Percentiles rank a stretch among this genome's conserved stretches.
phyloP scores from a whole-genome alignment of 176 grass and related monocot species.

The Canna indica region DNA sequence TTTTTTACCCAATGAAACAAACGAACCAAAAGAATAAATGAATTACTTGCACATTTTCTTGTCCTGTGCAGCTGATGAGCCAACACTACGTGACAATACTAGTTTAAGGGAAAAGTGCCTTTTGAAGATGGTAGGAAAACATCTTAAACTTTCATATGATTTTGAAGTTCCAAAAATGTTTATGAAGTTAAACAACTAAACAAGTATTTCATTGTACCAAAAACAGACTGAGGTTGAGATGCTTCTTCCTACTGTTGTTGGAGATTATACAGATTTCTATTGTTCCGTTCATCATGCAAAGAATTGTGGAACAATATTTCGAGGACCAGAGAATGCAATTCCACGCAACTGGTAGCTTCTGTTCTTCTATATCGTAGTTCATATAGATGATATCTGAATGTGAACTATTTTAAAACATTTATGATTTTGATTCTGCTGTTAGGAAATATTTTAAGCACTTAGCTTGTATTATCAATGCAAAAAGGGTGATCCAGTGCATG shows the following conservation, averaged over 20 bases:
- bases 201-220: conserved; percentile 7
- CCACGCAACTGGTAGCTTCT: conserved; percentile 67
- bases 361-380: neutral
- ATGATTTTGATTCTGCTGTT: neutral
- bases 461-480: neutral
- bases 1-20: too few relatives aligned
- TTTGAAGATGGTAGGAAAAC: conserved; percentile 56
- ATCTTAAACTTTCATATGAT: neutral
- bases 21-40: too few relatives aligned
- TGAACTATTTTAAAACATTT: neutral
- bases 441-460: neutral
- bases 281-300: conserved; percentile 83
- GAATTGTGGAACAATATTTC: conserved; percentile 89
- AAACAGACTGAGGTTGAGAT: conserved; percentile 70
- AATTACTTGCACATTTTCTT: neutral
- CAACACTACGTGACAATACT: conserved; percentile 66
- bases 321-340: conserved; percentile 68
- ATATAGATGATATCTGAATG: neutral
- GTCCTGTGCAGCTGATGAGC: conserved; percentile 52
- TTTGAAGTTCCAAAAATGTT: neutral
- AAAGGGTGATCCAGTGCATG: too few relatives aligned
- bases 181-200: conserved; percentile 7
- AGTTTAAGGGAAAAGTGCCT: conserved; percentile 63
- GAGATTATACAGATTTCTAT: conserved; percentile 95
- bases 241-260: conserved; percentile 67